phyloP scores from a whole-genome alignment of 2,329 filamentous ascomycete genomes.

The Fusarium udum region DNA sequence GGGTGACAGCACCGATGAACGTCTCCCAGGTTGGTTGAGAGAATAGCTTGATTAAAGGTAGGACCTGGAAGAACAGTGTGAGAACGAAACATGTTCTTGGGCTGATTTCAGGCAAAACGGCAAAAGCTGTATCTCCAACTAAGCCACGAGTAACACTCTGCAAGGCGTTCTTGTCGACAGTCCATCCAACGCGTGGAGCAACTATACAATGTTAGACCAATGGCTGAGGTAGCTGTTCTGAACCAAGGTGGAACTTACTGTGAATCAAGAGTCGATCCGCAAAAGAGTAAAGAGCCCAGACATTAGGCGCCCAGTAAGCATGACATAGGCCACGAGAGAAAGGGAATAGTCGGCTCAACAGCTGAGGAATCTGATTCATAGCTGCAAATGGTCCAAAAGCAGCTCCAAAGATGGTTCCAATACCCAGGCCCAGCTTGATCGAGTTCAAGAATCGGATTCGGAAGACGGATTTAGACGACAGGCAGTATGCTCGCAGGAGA shows the following conservation, averaged over 20 bases:
- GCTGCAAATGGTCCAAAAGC: constrained; percentile 90
- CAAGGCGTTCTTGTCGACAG: constrained; percentile 77
- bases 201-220: constrained; percentile 59
- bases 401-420: constrained; percentile 75
- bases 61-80: constrained; percentile 82
- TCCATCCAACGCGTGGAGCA: constrained; percentile 81
- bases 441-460: constrained; percentile 80
- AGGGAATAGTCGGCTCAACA: constrained; percentile 86
- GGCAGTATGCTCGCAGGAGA: constrained; percentile 87
- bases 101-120: constrained; percentile 87
- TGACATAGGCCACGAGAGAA: constrained; percentile 95
- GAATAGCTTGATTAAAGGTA: constrained; percentile 86
- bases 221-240: background rate
- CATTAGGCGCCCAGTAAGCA: constrained; percentile 97
- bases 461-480: constrained; percentile 80
- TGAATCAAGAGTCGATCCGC: constrained; percentile 83
- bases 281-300: constrained; percentile 98
- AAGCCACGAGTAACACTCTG: constrained; percentile 92
- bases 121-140: constrained; percentile 93
- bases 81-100: constrained; percentile 82
- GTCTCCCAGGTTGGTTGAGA: constrained; percentile 82
- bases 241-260: constrained; percentile 59
- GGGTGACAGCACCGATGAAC: constrained; percentile 87
- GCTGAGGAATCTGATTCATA: constrained; percentile 83
- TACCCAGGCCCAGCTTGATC: constrained; percentile 80